Evolutionary conservation across 2,329 filamentous ascomycete species (phyloP).

Genomic region (Cercospora brassicicola): DNA sequence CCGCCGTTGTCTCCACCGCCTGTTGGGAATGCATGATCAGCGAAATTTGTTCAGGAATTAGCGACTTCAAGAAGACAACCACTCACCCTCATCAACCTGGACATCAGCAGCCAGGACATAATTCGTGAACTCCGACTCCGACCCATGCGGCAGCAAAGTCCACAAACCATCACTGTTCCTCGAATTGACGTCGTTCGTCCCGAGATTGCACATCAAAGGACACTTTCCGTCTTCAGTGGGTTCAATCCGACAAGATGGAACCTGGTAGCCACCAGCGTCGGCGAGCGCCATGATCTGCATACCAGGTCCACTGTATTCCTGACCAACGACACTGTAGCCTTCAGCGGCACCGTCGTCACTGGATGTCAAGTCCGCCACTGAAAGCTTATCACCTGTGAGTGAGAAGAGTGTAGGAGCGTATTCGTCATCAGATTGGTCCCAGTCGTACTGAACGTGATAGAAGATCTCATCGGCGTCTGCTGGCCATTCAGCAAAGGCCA

Average conservation of each 20-base stretch:
- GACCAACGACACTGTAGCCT: neutral
- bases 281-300: neutral
- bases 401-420: neutral
- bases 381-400: neutral
- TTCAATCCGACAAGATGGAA: neutral
- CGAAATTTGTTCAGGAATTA: neutral
- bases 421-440: neutral
- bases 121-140: neutral
- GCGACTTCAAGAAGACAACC: too few species aligned
- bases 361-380: neutral
- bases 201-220: neutral
- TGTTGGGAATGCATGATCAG: neutral
- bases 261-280: neutral
- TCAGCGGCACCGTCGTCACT: neutral
- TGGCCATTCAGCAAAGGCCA: neutral
- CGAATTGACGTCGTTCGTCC: neutral
- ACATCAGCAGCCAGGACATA: neutral
- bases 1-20: neutral
- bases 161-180: neutral
- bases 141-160: neutral
- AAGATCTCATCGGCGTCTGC: neutral
- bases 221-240: neutral
- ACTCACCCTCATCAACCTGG: neutral
- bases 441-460: constrained; percentile 3
- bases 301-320: neutral